Evolutionary conservation across 805 yeast species (phyloP), one percentile per base, ranked within the genome.

Genomic region (Candida qinlingensis): DNA sequence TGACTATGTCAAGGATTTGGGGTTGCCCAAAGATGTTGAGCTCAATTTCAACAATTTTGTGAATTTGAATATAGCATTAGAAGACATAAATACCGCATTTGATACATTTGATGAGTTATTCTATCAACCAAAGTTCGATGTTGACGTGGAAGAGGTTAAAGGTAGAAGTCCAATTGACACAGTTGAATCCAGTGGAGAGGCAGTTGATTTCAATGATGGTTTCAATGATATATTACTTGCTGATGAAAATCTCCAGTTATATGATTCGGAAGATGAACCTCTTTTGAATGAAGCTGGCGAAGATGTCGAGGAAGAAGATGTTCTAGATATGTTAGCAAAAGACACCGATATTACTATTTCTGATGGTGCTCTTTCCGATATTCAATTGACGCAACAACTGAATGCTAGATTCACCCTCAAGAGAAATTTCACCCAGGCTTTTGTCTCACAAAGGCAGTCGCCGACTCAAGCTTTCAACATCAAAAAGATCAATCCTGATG

Each of bases 11-110:
- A 62, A 60, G 38, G 47, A 48, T 2, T 41, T 59, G 44, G 47
- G 54, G 39, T 26, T 56, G 10, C 50, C 41, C 2, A 19, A 37
- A 3, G 49, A 37, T 19, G 7, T 45, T 2, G 42, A 44, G 4
- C 11, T 54, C 3, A 47, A 54, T 4, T 54, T 56, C 27, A 49
- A 54, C 0, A 52, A 48, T 4, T 64, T 67, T 38, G 35, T 66
- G 1, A 50, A 59, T 7, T 48, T 58, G 11, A 51, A 61, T 7
- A 41, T 51, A 11, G 54, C 62, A 41, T 48, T 67, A 7, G 51
- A 58, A 0, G 42, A 48, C 0, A 56, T 67, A 5, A 65, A 61
- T 11, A 66, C 70, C 2, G 57, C 71, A 1, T 70, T 68, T 48
- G 66, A 68, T 13, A 37, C 62, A 1, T 37, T 66, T 1, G 10